A percentile compares a stretch with the other conserved stretches of the same genome.
phyloP scores from a whole-genome alignment of 169 alveolate genomes.

The Eimeria falciformis region DNA sequence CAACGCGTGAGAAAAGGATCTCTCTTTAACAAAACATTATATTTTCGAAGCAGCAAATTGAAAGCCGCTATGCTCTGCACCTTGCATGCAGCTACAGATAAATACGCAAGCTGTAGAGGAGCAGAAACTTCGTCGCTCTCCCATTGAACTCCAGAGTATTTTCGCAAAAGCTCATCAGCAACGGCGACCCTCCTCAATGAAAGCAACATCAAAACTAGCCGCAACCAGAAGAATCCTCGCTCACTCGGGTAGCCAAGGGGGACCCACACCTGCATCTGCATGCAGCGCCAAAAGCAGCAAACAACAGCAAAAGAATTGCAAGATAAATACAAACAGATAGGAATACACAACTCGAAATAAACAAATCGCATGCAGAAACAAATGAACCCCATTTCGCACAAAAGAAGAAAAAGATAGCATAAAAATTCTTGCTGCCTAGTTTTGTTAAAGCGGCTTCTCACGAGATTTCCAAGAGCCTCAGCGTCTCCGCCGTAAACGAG shows the following conservation, averaged over 20 bases:
- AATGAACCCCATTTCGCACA: neutral
- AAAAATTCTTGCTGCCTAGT: neutral
- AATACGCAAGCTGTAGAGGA: neutral
- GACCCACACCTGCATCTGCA: conserved; percentile 42
- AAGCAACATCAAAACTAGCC: conserved; percentile 16
- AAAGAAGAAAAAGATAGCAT: neutral
- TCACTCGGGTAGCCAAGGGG: conserved; percentile 44
- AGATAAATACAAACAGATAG: neutral
- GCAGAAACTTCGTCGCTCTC: neutral
- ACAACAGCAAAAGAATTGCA: neutral
- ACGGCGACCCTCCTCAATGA: neutral
- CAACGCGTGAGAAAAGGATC: neutral
- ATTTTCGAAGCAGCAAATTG: neutral
- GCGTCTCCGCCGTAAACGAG: neutral
- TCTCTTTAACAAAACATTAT: neutral
- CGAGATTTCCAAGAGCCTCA: neutral
- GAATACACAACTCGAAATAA: neutral
- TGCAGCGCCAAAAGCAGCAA: neutral
- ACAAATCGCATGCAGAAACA: neutral
- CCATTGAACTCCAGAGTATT: neutral
- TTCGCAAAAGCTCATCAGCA: neutral
- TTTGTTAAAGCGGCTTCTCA: no score
- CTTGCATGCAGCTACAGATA: neutral
- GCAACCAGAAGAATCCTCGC: conserved; percentile 48
- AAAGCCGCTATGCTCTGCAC: neutral